A percentile compares a stretch with the other conserved stretches of the same genome.
Conservation (phyloP, 2,329 filamentous ascomycete species). For the Hansfordia pulvinata region DNA sequence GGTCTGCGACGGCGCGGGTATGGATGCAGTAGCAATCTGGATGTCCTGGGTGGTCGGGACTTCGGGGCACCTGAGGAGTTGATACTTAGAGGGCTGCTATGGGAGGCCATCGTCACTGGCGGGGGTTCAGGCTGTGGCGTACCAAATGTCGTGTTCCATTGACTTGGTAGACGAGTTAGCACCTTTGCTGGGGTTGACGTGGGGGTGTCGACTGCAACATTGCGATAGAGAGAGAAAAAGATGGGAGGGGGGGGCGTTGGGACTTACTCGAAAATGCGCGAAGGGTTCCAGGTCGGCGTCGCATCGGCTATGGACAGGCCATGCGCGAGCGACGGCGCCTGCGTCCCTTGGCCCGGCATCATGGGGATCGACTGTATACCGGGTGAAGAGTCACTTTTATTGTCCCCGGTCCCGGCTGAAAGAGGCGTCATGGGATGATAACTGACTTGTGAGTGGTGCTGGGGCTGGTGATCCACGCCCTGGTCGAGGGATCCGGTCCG, state of each 20-base stretch:
- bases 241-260: conserved; percentile 3
- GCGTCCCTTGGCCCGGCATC: conserved; percentile 48
- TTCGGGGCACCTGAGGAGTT: conserved; percentile 40
- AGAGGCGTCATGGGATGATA: conserved; percentile 72
- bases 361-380: conserved; percentile 59
- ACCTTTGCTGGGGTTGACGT: not conserved
- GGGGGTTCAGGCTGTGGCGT: conserved; percentile 41
- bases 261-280: conserved; percentile 79
- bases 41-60: conserved; percentile 39
- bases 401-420: conserved; percentile 57
- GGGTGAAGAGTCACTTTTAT: conserved; percentile 64
- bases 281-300: conserved; percentile 66
- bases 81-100: conserved; percentile 37
- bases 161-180: conserved; percentile 36
- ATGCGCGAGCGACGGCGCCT: conserved; percentile 35
- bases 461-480: conserved; percentile 37
- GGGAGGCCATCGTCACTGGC: conserved; percentile 25
- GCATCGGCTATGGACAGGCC: conserved; percentile 49
- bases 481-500: conserved; percentile 37
- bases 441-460: conserved; percentile 47
- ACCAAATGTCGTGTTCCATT: conserved; percentile 93
- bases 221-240: conserved; percentile 1
- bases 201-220: not conserved
- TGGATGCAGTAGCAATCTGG: conserved; percentile 28
- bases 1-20: conserved; percentile 30